Evolutionary conservation across 2,329 filamentous ascomycete species (phyloP).

Genomic region (Lasiodiplodia theobromae): DNA sequence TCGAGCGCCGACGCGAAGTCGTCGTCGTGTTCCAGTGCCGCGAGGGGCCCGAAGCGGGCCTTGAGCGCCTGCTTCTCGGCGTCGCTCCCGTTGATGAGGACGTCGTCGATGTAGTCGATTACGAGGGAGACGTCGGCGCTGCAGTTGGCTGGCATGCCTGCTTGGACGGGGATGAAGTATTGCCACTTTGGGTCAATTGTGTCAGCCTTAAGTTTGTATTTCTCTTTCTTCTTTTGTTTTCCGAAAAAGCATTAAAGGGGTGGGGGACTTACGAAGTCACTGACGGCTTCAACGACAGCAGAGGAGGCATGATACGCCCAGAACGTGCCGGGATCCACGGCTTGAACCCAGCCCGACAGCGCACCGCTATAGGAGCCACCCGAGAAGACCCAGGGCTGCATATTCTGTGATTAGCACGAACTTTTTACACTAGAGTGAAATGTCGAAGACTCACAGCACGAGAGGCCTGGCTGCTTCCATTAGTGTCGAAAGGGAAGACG

Average conservation of each 20-base stretch:
- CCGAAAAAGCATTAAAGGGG: accelerated
- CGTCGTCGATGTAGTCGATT: constrained; percentile 56
- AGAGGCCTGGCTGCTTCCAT: constrained; percentile 57
- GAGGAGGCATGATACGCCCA: constrained; percentile 67
- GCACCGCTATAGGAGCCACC: constrained; percentile 66
- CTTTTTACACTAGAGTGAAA: too few species aligned
- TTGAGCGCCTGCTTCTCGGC: constrained; percentile 55
- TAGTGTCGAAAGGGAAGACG: constrained; percentile 61
- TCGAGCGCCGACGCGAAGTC: constrained; percentile 63
- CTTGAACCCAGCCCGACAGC: constrained; percentile 63
- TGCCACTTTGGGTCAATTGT: constrained; percentile 51
- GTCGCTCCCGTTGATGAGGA: constrained; percentile 39
- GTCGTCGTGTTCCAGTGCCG: constrained; percentile 58
- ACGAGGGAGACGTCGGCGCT: constrained; percentile 60
- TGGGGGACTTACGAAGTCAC: constrained; percentile 44
- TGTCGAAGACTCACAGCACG: constrained; percentile 42
- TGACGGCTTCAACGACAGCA: constrained; percentile 63
- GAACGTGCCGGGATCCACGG: constrained; percentile 61
- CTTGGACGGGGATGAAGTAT: constrained; percentile 64
- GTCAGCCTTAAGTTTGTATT: not conserved
- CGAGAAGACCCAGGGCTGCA: constrained; percentile 61
- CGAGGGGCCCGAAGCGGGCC: constrained; percentile 58
- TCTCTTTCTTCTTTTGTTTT: not conserved
- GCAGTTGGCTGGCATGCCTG: constrained; percentile 67
- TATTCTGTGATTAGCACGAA: not conserved